phyloP scores from a whole-genome alignment of 2,329 filamentous ascomycete species.

The Chaetoscypha palmicola region DNA sequence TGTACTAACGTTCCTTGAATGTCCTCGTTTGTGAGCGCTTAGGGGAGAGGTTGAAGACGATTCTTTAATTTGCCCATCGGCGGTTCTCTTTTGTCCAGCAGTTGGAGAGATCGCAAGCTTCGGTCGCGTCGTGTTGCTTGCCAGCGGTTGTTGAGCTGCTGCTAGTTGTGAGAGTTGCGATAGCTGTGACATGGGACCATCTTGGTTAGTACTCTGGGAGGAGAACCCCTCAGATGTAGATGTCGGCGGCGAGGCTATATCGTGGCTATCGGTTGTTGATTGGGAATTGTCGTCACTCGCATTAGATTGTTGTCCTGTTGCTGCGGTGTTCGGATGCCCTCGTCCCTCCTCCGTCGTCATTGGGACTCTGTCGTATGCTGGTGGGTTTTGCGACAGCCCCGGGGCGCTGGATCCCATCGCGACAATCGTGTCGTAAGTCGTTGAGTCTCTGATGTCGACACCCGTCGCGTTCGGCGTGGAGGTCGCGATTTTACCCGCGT shows the following conservation, averaged over 20 bases:
- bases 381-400: conserved; percentile 5
- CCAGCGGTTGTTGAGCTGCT: conserved; percentile 39
- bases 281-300: conserved; percentile 40
- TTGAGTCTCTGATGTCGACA: conserved; percentile 19
- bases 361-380: conserved; percentile 1
- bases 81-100: conserved; percentile 63
- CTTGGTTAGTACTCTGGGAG: conserved; percentile 37
- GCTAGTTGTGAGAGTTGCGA: conserved; percentile 52
- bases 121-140: conserved; percentile 17
- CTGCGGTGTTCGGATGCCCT: conserved; percentile 10
- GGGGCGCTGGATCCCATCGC: conserved; percentile 13
- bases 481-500: conserved; percentile 16
- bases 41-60: conserved; percentile 39
- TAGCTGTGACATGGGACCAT: conserved; percentile 47
- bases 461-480: conserved; percentile 22
- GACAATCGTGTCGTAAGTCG: conserved; percentile 20
- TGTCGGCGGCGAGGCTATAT: conserved; percentile 35
- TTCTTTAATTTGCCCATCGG: conserved; percentile 65
- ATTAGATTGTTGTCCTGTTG: conserved; percentile 13
- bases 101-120: conserved; percentile 19
- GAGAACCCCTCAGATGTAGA: conserved; percentile 31
- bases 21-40: conserved; percentile 35
- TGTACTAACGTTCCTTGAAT: conserved; percentile 66
- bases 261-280: conserved; percentile 36
- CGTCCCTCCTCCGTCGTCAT: conserved; percentile 1